phyloP scores from a whole-genome alignment of 805 yeast species.

The Sungouiella blattae region DNA sequence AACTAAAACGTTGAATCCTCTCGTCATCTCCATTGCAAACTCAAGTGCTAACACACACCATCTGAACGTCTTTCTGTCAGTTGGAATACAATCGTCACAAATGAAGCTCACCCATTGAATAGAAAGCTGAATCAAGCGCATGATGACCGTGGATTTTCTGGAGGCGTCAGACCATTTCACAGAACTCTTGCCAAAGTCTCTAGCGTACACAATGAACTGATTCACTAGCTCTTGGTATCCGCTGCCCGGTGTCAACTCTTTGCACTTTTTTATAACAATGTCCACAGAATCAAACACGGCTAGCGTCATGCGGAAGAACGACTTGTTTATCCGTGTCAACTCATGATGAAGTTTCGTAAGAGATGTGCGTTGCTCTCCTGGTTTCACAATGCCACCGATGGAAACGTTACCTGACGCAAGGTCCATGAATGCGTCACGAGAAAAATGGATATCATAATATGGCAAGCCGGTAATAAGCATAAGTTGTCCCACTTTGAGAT shows the following conservation, averaged over 20 bases:
- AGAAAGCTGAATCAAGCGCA: constrained; percentile 69
- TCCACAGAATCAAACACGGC: constrained; percentile 61
- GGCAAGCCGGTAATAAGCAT: constrained; percentile 72
- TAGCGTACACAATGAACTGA: constrained; percentile 67
- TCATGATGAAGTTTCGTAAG: constrained; percentile 70
- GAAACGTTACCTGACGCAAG: constrained; percentile 50
- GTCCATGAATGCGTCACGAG: constrained; percentile 52
- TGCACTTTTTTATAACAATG: constrained; percentile 50
- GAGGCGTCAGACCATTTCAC: constrained; percentile 60
- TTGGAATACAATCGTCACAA: constrained; percentile 91
- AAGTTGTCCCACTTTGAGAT: constrained; percentile 65
- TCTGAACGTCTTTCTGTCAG: constrained; percentile 84
- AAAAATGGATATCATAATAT: constrained; percentile 44
- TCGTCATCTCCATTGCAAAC: constrained; percentile 91
- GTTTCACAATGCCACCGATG: constrained; percentile 30
- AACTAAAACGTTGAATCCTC: constrained; percentile 83
- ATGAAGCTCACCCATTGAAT: constrained; percentile 91
- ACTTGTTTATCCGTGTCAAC: constrained; percentile 58
- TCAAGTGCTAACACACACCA: constrained; percentile 97
- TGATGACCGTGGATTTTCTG: constrained; percentile 63
- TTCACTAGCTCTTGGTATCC: constrained; percentile 75
- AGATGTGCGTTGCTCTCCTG: constrained; percentile 66
- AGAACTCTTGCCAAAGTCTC: constrained; percentile 77
- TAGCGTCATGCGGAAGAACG: constrained; percentile 64
- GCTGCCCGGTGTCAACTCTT: constrained; percentile 46